These are phyloP conservation scores for Austroboletus niveus DNA, from an alignment of 1,284 basidiomycete genomes.

Conservation along the genomic window DNA sequence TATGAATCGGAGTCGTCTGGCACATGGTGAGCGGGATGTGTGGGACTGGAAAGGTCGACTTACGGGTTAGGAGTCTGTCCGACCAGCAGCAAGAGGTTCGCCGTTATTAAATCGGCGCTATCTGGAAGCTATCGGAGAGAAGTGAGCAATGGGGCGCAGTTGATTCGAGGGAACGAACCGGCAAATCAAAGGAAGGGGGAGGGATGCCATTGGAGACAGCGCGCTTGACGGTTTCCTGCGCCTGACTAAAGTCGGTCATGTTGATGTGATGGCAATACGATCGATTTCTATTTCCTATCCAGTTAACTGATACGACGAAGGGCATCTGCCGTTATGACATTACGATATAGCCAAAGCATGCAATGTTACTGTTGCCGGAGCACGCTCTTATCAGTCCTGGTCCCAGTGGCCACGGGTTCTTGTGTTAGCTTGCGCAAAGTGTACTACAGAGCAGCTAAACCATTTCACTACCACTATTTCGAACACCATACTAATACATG, in stretches of 20 bases:
- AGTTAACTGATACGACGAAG: too few relatives aligned
- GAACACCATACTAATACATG: too few relatives aligned
- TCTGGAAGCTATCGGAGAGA: slow-evolving; percentile 43
- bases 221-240: slow-evolving; percentile 5
- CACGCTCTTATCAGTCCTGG: too few relatives aligned
- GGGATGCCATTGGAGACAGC: slow-evolving; percentile 35
- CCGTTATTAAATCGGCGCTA: slow-evolving; percentile 50
- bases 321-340: too few relatives aligned
- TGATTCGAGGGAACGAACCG: slow-evolving; percentile 19
- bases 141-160: too few relatives aligned
- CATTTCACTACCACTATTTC: too few relatives aligned
- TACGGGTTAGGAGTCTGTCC: slow-evolving; percentile 44
- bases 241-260: slow-evolving; percentile 15
- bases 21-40: slow-evolving; percentile 1
- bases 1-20: slow-evolving; percentile 46
- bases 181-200: slow-evolving; percentile 31
- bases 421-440: too few relatives aligned
- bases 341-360: too few relatives aligned
- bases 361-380: too few relatives aligned
- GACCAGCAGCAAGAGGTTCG: slow-evolving; percentile 50
- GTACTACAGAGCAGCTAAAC: too few relatives aligned
- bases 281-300: too few relatives aligned
- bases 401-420: too few relatives aligned
- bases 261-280: neutral
- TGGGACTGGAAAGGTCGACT: slow-evolving; percentile 13